These are phyloP conservation scores for Lupinus albus DNA, from an alignment of 306 rosid genomes.

Conservation along the genomic window DNA sequence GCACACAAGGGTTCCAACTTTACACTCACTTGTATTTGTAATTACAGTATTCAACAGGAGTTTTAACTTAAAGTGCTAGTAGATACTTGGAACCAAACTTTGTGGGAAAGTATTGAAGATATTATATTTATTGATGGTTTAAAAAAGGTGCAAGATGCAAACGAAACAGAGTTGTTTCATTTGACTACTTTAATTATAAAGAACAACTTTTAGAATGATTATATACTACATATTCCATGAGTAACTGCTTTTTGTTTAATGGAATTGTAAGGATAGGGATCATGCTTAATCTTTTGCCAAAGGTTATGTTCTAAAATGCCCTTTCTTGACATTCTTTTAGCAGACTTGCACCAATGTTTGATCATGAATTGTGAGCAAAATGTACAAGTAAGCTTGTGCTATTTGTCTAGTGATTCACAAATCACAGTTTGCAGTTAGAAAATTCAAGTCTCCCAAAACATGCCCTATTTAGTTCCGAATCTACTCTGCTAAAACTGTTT, in stretches of 20 bases:
- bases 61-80: background rate
- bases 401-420: slow-evolving; percentile 32
- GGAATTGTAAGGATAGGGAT: slow-evolving; percentile 39
- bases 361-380: slow-evolving; percentile 39
- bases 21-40: background rate
- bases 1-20: background rate
- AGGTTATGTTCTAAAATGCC: slow-evolving; percentile 33
- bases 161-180: background rate
- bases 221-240: slow-evolving; percentile 39
- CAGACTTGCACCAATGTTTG: slow-evolving; percentile 27
- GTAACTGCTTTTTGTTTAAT: slow-evolving; percentile 25
- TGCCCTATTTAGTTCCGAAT: slow-evolving; percentile 8
- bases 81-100: background rate
- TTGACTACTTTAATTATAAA: slow-evolving; percentile 4
- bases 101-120: slow-evolving; percentile 6
- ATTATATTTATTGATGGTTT: background rate
- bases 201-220: slow-evolving; percentile 27
- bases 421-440: slow-evolving; percentile 28
- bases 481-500: slow-evolving; percentile 64
- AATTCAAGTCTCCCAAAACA: slow-evolving; percentile 37
- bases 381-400: slow-evolving; percentile 43
- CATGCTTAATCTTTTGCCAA: slow-evolving; percentile 32
- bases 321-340: slow-evolving; percentile 35
- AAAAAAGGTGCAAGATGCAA: background rate
- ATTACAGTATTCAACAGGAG: background rate